phyloP scores from a whole-genome alignment of 805 yeast genomes.

The Dipodascopsis tothii region DNA sequence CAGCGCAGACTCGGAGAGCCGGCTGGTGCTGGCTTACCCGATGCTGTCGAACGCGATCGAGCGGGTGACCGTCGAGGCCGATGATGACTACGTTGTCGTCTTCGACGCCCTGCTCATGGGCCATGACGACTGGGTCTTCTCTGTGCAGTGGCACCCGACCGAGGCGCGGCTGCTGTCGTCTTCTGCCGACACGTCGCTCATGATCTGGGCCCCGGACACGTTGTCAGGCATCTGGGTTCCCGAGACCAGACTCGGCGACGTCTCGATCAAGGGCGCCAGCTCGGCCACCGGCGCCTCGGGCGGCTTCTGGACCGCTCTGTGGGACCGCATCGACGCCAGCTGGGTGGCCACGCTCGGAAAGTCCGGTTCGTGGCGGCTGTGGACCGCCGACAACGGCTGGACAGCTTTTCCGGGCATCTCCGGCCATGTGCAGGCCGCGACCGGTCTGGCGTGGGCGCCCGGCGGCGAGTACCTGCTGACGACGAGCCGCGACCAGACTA shows the following conservation, averaged over 20 bases:
- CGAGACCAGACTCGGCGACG: conserved; percentile 73
- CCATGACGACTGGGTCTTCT: conserved; percentile 95
- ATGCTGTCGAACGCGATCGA: conserved; percentile 12
- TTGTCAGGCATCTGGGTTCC: conserved; percentile 88
- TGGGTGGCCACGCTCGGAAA: conserved; percentile 70
- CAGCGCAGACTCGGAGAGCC: conserved; percentile 2
- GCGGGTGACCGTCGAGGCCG: conserved; percentile 7
- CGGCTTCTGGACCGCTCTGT: conserved; percentile 60
- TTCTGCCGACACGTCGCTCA: conserved; percentile 86
- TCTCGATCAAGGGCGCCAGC: conserved; percentile 92
- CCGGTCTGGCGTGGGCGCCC: conserved; percentile 60
- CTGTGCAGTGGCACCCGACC: conserved; percentile 71
- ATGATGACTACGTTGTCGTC: conserved; percentile 40
- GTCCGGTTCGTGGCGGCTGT: conserved; percentile 86
- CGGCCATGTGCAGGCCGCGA: conserved; percentile 68
- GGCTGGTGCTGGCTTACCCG: conserved; percentile 12
- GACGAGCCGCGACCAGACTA: conserved; percentile 80
- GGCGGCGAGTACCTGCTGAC: conserved; percentile 32
- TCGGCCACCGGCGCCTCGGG: conserved; percentile 95
- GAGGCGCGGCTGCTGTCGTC: conserved; percentile 63
- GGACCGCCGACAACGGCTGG: conserved; percentile 41
- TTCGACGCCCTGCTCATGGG: conserved; percentile 95
- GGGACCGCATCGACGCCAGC: conserved; percentile 45
- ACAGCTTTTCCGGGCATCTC: conserved; percentile 47
- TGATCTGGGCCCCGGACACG: conserved; percentile 87